Conservation (phyloP, 371 early-diverging fungal species). For the Rhizopus stolonifer region DNA sequence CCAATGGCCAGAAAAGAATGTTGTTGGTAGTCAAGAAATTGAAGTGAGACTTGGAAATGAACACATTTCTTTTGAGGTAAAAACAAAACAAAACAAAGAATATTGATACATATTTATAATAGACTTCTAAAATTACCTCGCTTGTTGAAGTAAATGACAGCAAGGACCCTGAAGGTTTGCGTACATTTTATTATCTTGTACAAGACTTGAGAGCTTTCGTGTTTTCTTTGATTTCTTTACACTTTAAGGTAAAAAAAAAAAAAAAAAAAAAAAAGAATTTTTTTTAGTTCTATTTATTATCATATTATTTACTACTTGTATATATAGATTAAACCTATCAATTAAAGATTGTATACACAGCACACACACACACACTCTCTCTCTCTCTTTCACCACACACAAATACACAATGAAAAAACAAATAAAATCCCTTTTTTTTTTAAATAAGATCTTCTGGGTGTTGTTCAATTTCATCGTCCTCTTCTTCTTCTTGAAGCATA, state of each 20-base stretch:
- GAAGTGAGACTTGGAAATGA: constrained; percentile 89
- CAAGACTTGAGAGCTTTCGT: constrained; percentile 96
- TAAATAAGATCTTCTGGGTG: background rate
- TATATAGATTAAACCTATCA: constrained; percentile 54
- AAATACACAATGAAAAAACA: background rate
- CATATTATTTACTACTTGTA: background rate
- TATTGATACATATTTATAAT: background rate
- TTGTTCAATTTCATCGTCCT: constrained; percentile 46
- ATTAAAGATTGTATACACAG: constrained; percentile 16
- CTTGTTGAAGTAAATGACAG: constrained; percentile 87
- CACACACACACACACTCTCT: too few species aligned
- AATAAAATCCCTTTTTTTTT: background rate
- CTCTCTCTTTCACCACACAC: too few species aligned
- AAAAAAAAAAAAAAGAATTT: constrained; percentile 13
- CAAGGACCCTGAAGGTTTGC: constrained; percentile 93
- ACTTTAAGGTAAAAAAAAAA: constrained; percentile 83
- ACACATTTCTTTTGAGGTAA: constrained; percentile 92
- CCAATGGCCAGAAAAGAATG: constrained; percentile 91
- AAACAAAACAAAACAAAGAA: background rate
- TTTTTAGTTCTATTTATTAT: background rate
- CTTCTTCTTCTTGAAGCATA: constrained; percentile 52
- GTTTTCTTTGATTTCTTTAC: constrained; percentile 90
- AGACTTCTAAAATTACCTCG: constrained; percentile 92
- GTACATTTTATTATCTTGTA: constrained; percentile 93
- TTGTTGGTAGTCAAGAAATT: constrained; percentile 91